These are phyloP conservation scores for Tetratostichococcus sp. DNA, from an alignment of 139 green algal genomes.

Conservation along the genomic window DNA sequence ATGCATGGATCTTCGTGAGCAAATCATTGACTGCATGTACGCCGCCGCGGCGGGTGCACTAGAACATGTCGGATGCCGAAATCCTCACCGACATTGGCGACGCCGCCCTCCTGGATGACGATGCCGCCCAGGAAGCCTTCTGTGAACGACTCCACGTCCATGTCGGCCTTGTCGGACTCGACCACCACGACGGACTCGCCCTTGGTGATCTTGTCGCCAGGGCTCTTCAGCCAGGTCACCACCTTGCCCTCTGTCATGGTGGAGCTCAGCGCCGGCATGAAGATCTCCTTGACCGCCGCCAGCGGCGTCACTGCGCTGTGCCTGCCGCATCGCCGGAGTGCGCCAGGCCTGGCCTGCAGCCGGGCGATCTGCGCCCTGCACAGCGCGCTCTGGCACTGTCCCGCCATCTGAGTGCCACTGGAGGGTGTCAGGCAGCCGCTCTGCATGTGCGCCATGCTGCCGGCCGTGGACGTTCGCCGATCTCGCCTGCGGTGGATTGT, in stretches of 20 bases:
- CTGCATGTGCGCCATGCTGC: neutral
- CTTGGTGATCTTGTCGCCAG: conserved; percentile 87
- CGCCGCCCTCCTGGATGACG: conserved; percentile 75
- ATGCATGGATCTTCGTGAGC: too few species aligned
- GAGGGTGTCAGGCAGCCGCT: neutral
- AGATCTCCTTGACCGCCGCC: conserved; percentile 84
- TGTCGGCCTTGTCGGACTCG: conserved; percentile 98
- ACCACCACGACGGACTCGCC: conserved; percentile 95
- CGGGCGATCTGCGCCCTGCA: neutral
- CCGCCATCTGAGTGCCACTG: neutral
- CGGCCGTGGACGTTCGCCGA: too few species aligned
- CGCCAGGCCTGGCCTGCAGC: neutral
- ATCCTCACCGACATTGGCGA: conserved; percentile 80
- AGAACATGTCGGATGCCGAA: too few species aligned
- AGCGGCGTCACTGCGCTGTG: neutral
- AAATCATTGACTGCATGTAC: too few species aligned
- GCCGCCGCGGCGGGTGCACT: too few species aligned
- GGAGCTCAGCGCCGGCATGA: conserved; percentile 91
- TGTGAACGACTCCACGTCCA: conserved; percentile 97
- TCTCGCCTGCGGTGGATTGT: too few species aligned
- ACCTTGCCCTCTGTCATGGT: conserved; percentile 88
- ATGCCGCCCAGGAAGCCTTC: conserved; percentile 88
- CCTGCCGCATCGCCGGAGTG: neutral
- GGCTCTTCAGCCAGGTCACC: conserved; percentile 90
- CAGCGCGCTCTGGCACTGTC: neutral